Conservation (phyloP, 371 early-diverging fungal genomes). For the Rhizopus microsporus region DNA sequence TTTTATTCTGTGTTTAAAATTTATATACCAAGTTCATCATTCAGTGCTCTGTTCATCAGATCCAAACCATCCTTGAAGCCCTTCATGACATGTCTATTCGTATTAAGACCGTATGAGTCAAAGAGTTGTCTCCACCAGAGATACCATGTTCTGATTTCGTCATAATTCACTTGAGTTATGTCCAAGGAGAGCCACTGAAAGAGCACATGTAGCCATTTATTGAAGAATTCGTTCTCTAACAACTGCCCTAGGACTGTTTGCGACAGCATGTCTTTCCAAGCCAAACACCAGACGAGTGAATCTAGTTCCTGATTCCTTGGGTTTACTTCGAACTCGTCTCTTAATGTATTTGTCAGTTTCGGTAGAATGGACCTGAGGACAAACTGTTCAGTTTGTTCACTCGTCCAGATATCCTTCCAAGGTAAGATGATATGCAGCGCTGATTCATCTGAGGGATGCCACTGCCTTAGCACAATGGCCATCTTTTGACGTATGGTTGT, state of each 20-base stretch:
- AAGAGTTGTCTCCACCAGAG: conserved; percentile 73
- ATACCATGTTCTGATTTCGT: conserved; percentile 79
- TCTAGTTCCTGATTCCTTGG: conserved; percentile 71
- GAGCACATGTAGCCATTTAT: conserved; percentile 66
- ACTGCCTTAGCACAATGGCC: conserved; percentile 56
- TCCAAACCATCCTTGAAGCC: conserved; percentile 71
- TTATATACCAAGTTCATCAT: conserved; percentile 23
- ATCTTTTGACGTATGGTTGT: conserved; percentile 69
- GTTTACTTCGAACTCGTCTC: conserved; percentile 69
- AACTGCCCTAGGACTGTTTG: conserved; percentile 57
- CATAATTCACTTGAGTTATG: conserved; percentile 45
- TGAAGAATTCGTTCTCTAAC: conserved; percentile 79
- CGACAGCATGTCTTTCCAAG: conserved; percentile 66
- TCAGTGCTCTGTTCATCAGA: conserved; percentile 58
- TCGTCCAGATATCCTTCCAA: conserved; percentile 73
- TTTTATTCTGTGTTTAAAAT: conserved; percentile 2
- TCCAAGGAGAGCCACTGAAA: conserved; percentile 28
- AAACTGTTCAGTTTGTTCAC: conserved; percentile 59
- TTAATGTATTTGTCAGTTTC: conserved; percentile 63
- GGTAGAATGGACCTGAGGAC: conserved; percentile 68
- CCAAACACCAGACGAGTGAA: conserved; percentile 61
- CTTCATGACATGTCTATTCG: conserved; percentile 46
- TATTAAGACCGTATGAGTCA: conserved; percentile 41
- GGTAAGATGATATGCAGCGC: conserved; percentile 61
- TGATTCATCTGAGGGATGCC: conserved; percentile 70